Evolutionary conservation across 805 yeast species (phyloP).

Genomic region (Debaryomyces maramus): DNA sequence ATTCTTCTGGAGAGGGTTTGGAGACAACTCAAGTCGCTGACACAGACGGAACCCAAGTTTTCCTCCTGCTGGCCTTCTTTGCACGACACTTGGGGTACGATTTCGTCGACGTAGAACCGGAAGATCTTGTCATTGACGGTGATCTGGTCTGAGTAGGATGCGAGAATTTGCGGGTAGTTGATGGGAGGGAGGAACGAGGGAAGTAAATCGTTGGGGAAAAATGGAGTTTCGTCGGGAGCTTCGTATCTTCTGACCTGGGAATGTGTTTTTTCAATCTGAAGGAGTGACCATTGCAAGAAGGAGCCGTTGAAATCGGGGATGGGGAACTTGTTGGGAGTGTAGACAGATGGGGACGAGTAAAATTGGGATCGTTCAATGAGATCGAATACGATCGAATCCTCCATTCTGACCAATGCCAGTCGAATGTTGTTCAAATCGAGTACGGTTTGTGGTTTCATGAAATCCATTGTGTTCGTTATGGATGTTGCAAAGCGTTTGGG

Average conservation of each 20-base stretch:
- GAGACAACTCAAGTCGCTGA: slow-evolving; percentile 80
- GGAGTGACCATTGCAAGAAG: slow-evolving; percentile 82
- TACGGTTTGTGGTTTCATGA: slow-evolving; percentile 78
- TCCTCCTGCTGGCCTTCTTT: slow-evolving; percentile 73
- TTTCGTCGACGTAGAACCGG: slow-evolving; percentile 64
- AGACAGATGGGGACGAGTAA: slow-evolving; percentile 70
- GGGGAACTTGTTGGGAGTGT: slow-evolving; percentile 53
- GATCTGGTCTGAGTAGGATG: slow-evolving; percentile 69
- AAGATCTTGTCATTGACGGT: slow-evolving; percentile 73
- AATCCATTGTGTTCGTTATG: slow-evolving; percentile 83
- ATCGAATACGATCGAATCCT: slow-evolving; percentile 90
- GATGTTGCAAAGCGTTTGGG: no score
- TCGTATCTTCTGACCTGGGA: slow-evolving; percentile 85
- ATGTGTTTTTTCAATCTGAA: slow-evolving; percentile 64
- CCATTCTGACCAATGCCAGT: slow-evolving; percentile 85
- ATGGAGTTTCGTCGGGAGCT: slow-evolving; percentile 93
- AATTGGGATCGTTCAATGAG: slow-evolving; percentile 93
- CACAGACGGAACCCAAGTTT: slow-evolving; percentile 83
- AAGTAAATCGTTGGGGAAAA: slow-evolving; percentile 67
- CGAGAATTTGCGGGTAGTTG: slow-evolving; percentile 76
- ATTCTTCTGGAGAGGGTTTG: slow-evolving; percentile 89
- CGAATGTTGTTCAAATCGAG: slow-evolving; percentile 81
- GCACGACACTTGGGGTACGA: slow-evolving; percentile 73
- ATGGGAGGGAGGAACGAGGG: slow-evolving; percentile 80
- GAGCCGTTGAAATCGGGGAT: slow-evolving; percentile 75